A percentile compares a stretch with the other conserved stretches of the same genome.
phyloP scores from a whole-genome alignment of 1,139 yeast species.

The Hansenula sp. region DNA sequence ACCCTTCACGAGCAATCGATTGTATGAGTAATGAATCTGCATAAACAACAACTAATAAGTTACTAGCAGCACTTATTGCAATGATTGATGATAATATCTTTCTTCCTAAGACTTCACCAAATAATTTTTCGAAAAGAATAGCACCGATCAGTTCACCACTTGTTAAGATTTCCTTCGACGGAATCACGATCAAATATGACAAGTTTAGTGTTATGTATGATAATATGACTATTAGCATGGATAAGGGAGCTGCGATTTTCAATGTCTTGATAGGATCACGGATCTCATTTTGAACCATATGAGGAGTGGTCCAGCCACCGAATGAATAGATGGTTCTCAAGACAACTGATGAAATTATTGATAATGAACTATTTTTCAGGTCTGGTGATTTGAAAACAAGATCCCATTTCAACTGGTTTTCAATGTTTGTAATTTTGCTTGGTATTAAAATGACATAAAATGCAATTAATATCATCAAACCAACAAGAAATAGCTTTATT shows the following conservation, averaged over 20 bases:
- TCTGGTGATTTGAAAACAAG: conserved; percentile 15
- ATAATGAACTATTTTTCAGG: conserved; percentile 2
- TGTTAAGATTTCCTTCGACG: conserved; percentile 41
- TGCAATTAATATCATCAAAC: conserved; percentile 44
- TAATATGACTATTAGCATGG: conserved; percentile 41
- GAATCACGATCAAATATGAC: conserved; percentile 52
- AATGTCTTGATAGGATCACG: conserved; percentile 52
- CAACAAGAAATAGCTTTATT: conserved; percentile 43
- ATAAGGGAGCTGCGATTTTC: conserved; percentile 52
- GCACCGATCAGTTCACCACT: conserved; percentile 56
- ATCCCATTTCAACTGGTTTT: conserved; percentile 20
- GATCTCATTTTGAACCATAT: conserved; percentile 55
- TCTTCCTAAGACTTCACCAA: conserved; percentile 48
- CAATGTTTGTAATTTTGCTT: conserved; percentile 25
- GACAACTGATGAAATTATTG: conserved; percentile 36
- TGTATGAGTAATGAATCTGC: conserved; percentile 56
- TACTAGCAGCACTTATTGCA: conserved; percentile 59
- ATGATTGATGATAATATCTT: conserved; percentile 47
- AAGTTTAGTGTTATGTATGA: conserved; percentile 49
- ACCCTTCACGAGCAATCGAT: conserved; percentile 59
- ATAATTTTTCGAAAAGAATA: conserved; percentile 48
- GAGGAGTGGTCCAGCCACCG: conserved; percentile 61
- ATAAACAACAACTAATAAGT: conserved; percentile 55
- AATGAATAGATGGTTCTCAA: conserved; percentile 54
- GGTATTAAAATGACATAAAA: conserved; percentile 48